A percentile compares a stretch with the other conserved stretches of the same genome.
Conservation (phyloP, 2,329 filamentous ascomycete genomes). For the Fusarium foetens region DNA sequence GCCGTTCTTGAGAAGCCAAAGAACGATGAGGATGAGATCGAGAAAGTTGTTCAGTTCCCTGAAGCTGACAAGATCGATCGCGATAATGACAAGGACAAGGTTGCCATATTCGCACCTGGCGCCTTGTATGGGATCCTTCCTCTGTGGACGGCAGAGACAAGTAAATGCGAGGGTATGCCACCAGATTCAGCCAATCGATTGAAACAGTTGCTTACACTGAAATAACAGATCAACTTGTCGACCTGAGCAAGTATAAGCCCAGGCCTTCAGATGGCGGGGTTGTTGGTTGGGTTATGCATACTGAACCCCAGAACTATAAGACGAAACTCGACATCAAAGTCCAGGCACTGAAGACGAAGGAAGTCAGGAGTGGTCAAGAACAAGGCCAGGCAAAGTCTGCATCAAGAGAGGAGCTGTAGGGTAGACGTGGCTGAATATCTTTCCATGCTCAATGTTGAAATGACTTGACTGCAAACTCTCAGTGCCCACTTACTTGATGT, state of each 20-base stretch:
- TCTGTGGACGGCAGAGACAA: constrained; percentile 59
- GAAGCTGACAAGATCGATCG: constrained; percentile 43
- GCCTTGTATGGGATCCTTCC: constrained; percentile 61
- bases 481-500: neutral
- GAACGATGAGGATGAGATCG: constrained; percentile 52
- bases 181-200: neutral
- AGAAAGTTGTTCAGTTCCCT: constrained; percentile 49
- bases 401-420: constrained; percentile 43
- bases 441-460: neutral
- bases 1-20: constrained; percentile 54
- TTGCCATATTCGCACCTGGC: constrained; percentile 64
- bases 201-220: constrained; percentile 3
- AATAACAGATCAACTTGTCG: constrained; percentile 41
- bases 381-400: constrained; percentile 14
- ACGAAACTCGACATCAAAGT: constrained; percentile 52
- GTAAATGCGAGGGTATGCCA: constrained; percentile 55
- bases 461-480: neutral
- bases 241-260: constrained; percentile 46
- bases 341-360: constrained; percentile 48
- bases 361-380: constrained; percentile 6
- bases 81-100: constrained; percentile 47
- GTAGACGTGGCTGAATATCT: neutral
- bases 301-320: constrained; percentile 44
- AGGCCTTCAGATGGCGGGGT: constrained; percentile 42
- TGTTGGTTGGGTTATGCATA: constrained; percentile 47